Base-by-base conservation (phyloP, 2,329 filamentous ascomycete genomes). In the Clonostachys solani region DNA sequence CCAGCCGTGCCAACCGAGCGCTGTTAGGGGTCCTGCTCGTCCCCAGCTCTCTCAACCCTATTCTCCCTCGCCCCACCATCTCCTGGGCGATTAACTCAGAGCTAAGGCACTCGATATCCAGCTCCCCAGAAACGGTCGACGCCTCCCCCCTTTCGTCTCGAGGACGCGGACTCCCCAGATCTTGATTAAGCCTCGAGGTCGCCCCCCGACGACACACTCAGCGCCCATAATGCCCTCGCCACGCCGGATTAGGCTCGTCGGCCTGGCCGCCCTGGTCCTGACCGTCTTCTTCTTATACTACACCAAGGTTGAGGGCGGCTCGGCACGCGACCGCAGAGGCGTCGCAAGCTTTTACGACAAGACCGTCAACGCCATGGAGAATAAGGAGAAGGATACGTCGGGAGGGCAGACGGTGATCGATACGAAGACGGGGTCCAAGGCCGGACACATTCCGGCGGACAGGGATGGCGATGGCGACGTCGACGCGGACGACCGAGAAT, bases 271-370 rank as follows among this genome's bases (percentile, higher is more conserved):
- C 47, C 56, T 91, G 55, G 73, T 83, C 54, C 72, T 80, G 49
- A 67, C 92, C 50, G 68, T 92, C 55, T 75, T 84, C 42, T 70
- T 86, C 47, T 72, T 95, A 55, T 90, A 92, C 72, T 84, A 89
- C 62, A 86, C 84, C n/a, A 76, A 75, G 43, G 69, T 79, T 45
- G 74, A 77, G 48, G 70, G 77, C 44, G 72, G 73, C 34, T 64
- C 69, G 50, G 71, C 71, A 43, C 74, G 67, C 40, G 74, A 77
- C 56, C 55, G 58, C 33, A 63, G 60, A 44, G 66, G 68, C 35
- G 56, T 74, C 3, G 69, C 74, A 40, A 80, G 80, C 56, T 84
- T 84, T 55, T 83, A 83, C 66, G 68, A 73, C 51, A 80, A 77
- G 64, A 85, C 81, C 23, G 71, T 77, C 56, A 67, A 76, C 48